Conservation (phyloP, 192 early-diverging fungal genomes). For the Coemansia sp. region DNA sequence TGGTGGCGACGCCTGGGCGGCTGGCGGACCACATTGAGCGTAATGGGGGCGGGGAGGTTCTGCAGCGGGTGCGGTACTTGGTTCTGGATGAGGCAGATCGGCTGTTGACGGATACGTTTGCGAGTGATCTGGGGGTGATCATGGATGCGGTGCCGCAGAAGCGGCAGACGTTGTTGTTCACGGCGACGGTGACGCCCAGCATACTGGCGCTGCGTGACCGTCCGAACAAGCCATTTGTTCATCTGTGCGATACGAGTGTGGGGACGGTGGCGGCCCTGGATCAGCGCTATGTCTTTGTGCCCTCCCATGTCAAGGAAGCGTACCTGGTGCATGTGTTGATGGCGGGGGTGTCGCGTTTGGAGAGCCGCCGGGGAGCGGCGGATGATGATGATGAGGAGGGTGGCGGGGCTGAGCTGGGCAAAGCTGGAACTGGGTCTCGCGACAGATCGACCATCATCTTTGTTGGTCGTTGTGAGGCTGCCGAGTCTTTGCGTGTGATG, state of each 20-base stretch:
- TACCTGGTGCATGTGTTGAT: conserved; percentile 77
- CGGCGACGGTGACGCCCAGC: conserved; percentile 91
- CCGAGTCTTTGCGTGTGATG: conserved; percentile 80
- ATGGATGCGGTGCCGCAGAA: conserved; percentile 70
- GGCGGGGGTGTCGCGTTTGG: conserved; percentile 20
- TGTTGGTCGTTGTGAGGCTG: conserved; percentile 74
- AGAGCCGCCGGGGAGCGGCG: conserved; percentile 45
- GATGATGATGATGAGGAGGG: too few relatives aligned
- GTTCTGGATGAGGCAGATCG: conserved; percentile 97
- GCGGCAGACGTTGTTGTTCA: conserved; percentile 91
- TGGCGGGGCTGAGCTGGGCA: too few relatives aligned
- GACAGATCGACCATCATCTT: conserved; percentile 94
- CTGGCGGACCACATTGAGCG: conserved; percentile 88
- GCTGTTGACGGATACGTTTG: conserved; percentile 79
- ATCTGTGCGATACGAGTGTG: conserved; percentile 37
- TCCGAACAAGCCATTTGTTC: conserved; percentile 34
- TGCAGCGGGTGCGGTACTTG: conserved; percentile 72
- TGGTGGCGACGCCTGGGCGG: conserved; percentile 93
- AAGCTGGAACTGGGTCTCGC: conserved; percentile 17
- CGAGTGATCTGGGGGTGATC: conserved; percentile 72
- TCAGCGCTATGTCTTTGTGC: conserved; percentile 89
- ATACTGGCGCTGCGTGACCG: conserved; percentile 67
- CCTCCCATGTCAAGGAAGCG: conserved; percentile 81
- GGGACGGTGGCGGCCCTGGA: conserved; percentile 79
- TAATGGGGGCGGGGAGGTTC: conserved; percentile 63